These are phyloP conservation scores for Umbelopsis sp. DNA, from an alignment of 371 early-diverging fungal genomes.

Conservation along the genomic window DNA sequence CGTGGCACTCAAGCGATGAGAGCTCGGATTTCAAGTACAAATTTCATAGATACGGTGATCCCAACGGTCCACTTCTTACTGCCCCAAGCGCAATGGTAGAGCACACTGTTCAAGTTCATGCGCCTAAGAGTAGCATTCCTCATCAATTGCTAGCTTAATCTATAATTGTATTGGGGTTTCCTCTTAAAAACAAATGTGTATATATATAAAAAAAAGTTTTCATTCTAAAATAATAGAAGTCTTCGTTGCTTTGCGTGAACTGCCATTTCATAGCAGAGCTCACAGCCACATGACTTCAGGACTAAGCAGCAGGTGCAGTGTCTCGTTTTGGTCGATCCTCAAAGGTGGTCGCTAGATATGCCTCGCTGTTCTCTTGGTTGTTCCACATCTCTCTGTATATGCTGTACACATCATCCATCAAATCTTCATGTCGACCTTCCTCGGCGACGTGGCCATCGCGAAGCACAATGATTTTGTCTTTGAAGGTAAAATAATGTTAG, in stretches of 20 bases:
- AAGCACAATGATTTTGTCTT: conserved; percentile 78
- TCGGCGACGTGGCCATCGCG: conserved; percentile 66
- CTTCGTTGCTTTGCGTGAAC: too few species aligned
- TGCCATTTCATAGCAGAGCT: background rate
- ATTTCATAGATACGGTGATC: background rate
- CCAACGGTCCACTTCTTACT: background rate
- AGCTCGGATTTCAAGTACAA: conserved; percentile 1
- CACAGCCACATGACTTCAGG: background rate
- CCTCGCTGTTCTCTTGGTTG: conserved; percentile 62
- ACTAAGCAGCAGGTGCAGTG: conserved; percentile 5
- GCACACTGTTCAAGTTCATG: conserved; percentile 9
- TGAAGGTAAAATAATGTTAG: background rate
- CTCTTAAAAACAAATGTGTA: background rate
- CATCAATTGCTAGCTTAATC: background rate
- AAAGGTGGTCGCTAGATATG: conserved; percentile 19
- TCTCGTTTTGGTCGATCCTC: conserved; percentile 10
- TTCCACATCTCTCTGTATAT: conserved; percentile 89
- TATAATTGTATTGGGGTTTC: background rate
- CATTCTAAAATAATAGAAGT: too few species aligned
- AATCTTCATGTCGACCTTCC: conserved; percentile 72
- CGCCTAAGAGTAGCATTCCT: background rate
- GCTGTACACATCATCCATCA: conserved; percentile 61
- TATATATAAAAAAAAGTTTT: background rate
- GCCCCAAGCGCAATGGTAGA: background rate
- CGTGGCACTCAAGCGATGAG: conserved; percentile 3